Percentiles rank a stretch among this genome's conserved stretches.
phyloP scores from a whole-genome alignment of 1,284 basidiomycete genomes.

The Malassezia brasiliensis region DNA sequence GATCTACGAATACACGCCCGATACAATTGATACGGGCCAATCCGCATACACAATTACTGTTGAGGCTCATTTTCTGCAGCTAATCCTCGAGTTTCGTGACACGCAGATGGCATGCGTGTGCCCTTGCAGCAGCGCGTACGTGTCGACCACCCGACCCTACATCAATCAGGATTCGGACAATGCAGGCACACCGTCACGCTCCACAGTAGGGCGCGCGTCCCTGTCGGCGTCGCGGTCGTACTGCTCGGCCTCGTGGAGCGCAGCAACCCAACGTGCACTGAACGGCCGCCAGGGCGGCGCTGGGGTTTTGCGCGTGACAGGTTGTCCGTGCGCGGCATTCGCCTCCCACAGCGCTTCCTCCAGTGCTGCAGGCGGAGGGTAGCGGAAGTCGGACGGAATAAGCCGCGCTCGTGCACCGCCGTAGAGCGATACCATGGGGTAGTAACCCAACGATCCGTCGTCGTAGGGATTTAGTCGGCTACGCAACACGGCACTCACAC shows the following conservation, averaged over 20 bases:
- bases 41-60: too few relatives aligned
- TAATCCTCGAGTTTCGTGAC: too few relatives aligned
- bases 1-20: too few relatives aligned
- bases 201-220: too few relatives aligned
- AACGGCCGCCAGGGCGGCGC: conserved; percentile 14
- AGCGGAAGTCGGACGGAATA: conserved; percentile 72
- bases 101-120: too few relatives aligned
- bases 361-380: conserved; percentile 54
- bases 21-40: too few relatives aligned
- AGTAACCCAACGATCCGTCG: conserved; percentile 91
- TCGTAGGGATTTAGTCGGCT: conserved; percentile 66
- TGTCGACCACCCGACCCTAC: too few relatives aligned
- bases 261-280: neutral
- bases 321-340: neutral
- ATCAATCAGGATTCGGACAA: too few relatives aligned
- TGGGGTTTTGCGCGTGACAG: neutral
- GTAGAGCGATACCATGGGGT: conserved; percentile 85
- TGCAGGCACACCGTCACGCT: too few relatives aligned
- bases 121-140: too few relatives aligned
- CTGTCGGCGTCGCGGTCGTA: neutral
- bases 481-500: conserved; percentile 23
- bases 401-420: conserved; percentile 74
- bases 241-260: neutral
- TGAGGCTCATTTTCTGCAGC: too few relatives aligned
- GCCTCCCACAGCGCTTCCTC: conserved; percentile 23